Evolutionary conservation across 75 land plant genomes (phyloP).

Genomic region (Adiantum capillusveneris): DNA sequence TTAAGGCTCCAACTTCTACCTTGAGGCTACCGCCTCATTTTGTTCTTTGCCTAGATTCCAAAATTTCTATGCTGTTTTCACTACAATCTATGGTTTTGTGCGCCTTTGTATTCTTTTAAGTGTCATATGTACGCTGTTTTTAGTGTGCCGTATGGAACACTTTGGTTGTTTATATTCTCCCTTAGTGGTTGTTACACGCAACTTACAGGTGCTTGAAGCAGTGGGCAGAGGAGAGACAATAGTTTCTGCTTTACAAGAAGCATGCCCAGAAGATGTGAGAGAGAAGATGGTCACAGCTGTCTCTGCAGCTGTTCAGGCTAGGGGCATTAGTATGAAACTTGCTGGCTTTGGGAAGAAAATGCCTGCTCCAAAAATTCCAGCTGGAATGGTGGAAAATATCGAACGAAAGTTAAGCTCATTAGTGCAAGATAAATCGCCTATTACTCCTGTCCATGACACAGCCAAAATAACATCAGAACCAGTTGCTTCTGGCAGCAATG

Average conservation of each 20-base stretch:
- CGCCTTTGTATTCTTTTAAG: too few species aligned
- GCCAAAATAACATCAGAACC: too few species aligned
- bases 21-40: too few species aligned
- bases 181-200: not conserved
- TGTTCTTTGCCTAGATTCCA: too few species aligned
- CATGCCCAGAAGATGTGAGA: conserved; percentile 94
- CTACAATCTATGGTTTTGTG: not conserved
- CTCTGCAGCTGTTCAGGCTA: conserved; percentile 57
- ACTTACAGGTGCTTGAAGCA: conserved; percentile 84
- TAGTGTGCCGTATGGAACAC: not conserved
- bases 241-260: conserved; percentile 82
- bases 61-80: too few species aligned
- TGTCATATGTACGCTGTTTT: not conserved
- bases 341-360: conserved; percentile 33
- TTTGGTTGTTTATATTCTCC: not conserved
- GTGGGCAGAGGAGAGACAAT: conserved; percentile 81
- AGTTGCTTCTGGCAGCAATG: too few species aligned
- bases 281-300: conserved; percentile 80
- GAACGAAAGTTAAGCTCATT: conserved; percentile 25
- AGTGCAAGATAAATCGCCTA: not conserved
- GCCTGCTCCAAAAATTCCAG: conserved; percentile 38
- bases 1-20: too few species aligned
- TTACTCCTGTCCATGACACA: too few species aligned
- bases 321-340: conserved; percentile 45
- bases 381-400: conserved; percentile 35